phyloP scores from a whole-genome alignment of 768 basidiomycete species.

The Trametes coccinea region DNA sequence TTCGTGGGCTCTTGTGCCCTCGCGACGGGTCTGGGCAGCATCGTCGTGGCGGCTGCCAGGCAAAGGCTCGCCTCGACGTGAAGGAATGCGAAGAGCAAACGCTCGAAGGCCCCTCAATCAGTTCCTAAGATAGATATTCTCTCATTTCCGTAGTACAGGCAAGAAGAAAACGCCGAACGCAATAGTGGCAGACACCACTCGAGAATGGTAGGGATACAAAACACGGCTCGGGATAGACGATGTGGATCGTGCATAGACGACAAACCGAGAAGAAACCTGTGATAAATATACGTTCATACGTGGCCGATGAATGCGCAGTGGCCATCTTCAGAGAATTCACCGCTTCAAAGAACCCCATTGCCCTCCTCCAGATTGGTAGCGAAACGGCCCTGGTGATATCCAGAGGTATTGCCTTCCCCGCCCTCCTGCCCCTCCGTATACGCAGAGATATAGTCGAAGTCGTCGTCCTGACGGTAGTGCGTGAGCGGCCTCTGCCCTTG shows the following conservation, averaged over 20 bases:
- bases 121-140: too few relatives aligned
- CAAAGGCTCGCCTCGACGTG: background rate
- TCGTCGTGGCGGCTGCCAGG: slow-evolving; percentile 21
- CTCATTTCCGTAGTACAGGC: too few relatives aligned
- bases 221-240: background rate
- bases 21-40: slow-evolving; percentile 21
- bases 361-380: slow-evolving; percentile 46
- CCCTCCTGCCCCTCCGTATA: slow-evolving; percentile 37
- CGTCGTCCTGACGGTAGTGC: slow-evolving; percentile 38
- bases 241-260: background rate
- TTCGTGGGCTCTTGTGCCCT: slow-evolving; percentile 27
- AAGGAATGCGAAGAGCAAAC: background rate
- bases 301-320: too few relatives aligned
- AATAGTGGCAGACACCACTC: too few relatives aligned
- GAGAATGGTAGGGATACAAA: background rate
- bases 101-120: background rate
- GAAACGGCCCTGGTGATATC: slow-evolving; percentile 47
- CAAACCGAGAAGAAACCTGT: background rate
- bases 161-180: too few relatives aligned
- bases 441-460: slow-evolving; percentile 60
- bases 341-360: slow-evolving; percentile 1
- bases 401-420: slow-evolving; percentile 19
- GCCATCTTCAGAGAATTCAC: too few relatives aligned
- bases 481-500: slow-evolving; percentile 4
- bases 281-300: background rate